These are phyloP conservation scores for Trichoderma citrinoviride DNA, from an alignment of 2,329 filamentous ascomycete genomes.

Conservation along the genomic window DNA sequence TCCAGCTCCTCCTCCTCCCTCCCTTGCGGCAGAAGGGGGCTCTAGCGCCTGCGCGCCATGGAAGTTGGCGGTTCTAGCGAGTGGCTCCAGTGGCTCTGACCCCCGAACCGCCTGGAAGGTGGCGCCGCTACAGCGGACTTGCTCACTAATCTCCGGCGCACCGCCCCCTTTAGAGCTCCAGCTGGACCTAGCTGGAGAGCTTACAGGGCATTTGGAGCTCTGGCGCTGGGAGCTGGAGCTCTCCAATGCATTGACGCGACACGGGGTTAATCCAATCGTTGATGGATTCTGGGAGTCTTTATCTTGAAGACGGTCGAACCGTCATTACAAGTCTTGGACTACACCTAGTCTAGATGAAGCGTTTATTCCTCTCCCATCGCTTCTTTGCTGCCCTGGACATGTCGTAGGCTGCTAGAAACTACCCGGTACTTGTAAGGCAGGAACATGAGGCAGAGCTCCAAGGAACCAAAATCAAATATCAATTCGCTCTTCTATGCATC, in stretches of 20 bases:
- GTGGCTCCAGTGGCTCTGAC: slow-evolving; percentile 1
- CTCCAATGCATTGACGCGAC: too few relatives aligned
- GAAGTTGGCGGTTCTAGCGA: slow-evolving; percentile 17
- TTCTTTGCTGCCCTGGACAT: too few relatives aligned
- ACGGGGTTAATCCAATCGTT: too few relatives aligned
- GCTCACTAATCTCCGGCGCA: slow-evolving; percentile 3
- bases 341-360: too few relatives aligned
- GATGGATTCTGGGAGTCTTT: too few relatives aligned
- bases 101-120: background rate
- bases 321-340: too few relatives aligned
- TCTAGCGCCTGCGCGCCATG: slow-evolving; percentile 20
- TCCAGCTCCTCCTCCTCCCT: background rate
- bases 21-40: slow-evolving; percentile 6
- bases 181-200: background rate
- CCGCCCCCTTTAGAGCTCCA: background rate
- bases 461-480: background rate
- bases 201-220: background rate
- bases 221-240: background rate
- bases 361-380: too few relatives aligned
- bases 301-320: too few relatives aligned
- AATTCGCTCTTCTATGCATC: slow-evolving; percentile 8
- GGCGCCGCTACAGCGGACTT: background rate
- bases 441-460: background rate
- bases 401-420: too few relatives aligned
- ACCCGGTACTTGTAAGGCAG: background rate